Evolutionary conservation across 495 filamentous ascomycete genomes (phyloP), one percentile per base, ranked within the genome.

Genomic region (Penicillium longicatenatum): DNA sequence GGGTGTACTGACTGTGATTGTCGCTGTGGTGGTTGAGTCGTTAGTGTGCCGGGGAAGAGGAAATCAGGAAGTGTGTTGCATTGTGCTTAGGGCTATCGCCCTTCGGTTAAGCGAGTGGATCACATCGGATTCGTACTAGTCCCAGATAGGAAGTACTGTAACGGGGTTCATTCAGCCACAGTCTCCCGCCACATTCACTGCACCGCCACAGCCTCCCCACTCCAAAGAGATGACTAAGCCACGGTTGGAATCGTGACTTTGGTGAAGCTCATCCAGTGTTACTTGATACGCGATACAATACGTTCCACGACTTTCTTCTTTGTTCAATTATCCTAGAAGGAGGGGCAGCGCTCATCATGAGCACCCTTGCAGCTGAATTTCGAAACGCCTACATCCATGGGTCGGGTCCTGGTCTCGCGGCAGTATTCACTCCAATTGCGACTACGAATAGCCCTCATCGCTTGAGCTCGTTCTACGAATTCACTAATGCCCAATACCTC

Each of bases 341-440:
- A 29, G 39, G 29, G 26, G 26, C 7, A 26, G 7, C 26, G 26
- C 31, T 24, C 52, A 69, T 54, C 53, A 93, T 94, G 91, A 81
- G 88, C 59, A 65, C 74, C 20, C 62, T 89, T 21, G 82, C 88
- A 44, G 60, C 65, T 17, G 82, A 88, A 26, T 94, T 92, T 67
- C 77, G 73, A 45, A 68, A 76, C 31, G 86, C 87, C 31, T 79
- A 86, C 57, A 62, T 66, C 14, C 64, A 66, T 10, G 71, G 77
- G 22, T 79, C 87, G 57, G 91, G 90, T 50, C 84, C 84, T 61
- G 75, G 69, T 26, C 82, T 97, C 16, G 85, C 90, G 33, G 75
- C 80, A 45, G 87, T 89, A 12, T 73, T 97, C 51, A 86, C 80
- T 4, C 91, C 92, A 39, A 76, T 86, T 54, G 64, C 83, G 24